These are phyloP conservation scores for Coemansia sp. DNA, from an alignment of 192 early-diverging fungal species.

Conservation along the genomic window DNA sequence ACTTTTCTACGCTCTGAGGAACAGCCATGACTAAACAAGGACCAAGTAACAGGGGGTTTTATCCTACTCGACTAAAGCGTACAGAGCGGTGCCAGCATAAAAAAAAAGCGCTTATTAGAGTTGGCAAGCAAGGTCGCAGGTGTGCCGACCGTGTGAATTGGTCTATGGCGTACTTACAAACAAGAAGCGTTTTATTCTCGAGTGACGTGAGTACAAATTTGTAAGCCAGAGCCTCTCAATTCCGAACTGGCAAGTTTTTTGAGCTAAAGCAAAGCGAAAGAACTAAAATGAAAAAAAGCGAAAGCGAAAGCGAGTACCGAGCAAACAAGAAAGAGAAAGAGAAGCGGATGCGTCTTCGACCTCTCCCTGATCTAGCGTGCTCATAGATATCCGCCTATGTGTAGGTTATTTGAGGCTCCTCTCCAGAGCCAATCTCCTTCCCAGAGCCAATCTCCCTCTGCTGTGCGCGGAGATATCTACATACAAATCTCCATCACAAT, in stretches of 20 bases:
- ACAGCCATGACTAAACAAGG: too few relatives aligned
- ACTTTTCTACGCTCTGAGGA: slow-evolving; percentile 44
- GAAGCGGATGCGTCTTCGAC: background rate
- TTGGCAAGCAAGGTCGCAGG: too few relatives aligned
- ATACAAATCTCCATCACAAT: background rate
- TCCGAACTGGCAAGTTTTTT: background rate
- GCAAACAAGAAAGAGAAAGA: background rate
- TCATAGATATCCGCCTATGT: background rate
- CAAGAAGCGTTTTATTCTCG: too few relatives aligned
- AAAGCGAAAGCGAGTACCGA: background rate
- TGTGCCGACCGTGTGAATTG: too few relatives aligned
- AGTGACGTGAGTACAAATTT: background rate
- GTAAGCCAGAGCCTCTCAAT: background rate
- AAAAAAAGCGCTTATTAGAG: too few relatives aligned
- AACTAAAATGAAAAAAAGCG: background rate
- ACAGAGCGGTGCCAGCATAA: too few relatives aligned
- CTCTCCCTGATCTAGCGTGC: background rate
- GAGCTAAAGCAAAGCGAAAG: background rate
- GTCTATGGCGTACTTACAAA: too few relatives aligned
- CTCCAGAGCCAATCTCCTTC: too few relatives aligned
- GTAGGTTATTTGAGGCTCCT: background rate
- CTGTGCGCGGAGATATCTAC: too few relatives aligned
- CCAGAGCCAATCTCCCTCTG: background rate
- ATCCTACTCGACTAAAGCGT: too few relatives aligned
- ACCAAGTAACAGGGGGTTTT: too few relatives aligned